A percentile compares a stretch with the other conserved stretches of the same genome.
Conservation (phyloP, 257 asterid genomes). For the Plantago major region DNA sequence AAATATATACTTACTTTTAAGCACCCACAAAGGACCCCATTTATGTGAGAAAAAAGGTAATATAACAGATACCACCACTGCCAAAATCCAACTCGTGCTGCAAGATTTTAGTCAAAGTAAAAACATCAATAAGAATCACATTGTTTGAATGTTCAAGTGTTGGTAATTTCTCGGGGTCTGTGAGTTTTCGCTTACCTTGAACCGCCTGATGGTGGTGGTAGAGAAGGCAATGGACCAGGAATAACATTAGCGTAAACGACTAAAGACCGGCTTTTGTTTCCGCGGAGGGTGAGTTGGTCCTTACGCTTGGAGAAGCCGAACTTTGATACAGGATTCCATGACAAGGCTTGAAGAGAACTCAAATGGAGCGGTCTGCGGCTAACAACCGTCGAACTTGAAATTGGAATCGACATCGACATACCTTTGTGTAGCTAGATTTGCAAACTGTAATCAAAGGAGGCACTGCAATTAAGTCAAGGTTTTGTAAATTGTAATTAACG, state of each 20-base stretch:
- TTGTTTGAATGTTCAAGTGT: no score
- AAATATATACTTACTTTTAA: slow-evolving; percentile 43
- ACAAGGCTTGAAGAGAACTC: slow-evolving; percentile 9
- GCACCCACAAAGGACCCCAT: slow-evolving; percentile 59
- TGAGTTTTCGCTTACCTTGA: slow-evolving; percentile 32
- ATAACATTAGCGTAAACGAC: slow-evolving; percentile 26
- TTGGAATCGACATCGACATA: slow-evolving; percentile 17
- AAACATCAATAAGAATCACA: background rate
- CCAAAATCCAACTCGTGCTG: slow-evolving; percentile 67
- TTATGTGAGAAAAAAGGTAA: slow-evolving; percentile 57
- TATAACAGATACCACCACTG: slow-evolving; percentile 41
- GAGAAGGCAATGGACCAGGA: slow-evolving; percentile 52
- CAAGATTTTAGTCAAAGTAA: background rate
- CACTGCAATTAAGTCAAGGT: slow-evolving; percentile 5
- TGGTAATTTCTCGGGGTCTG: background rate
- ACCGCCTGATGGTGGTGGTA: slow-evolving; percentile 34
- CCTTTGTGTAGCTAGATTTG: no score
- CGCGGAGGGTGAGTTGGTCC: slow-evolving; percentile 11
- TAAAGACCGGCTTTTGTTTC: slow-evolving; percentile 22
- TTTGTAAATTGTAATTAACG: background rate
- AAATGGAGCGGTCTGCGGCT: slow-evolving; percentile 13
- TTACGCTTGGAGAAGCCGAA: slow-evolving; percentile 20
- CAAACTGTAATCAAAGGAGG: no score
- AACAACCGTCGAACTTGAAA: slow-evolving; percentile 16
- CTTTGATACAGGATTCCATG: slow-evolving; percentile 35